Conservation (phyloP, 345 rosid genomes). For the Ceriops zippeliana region DNA sequence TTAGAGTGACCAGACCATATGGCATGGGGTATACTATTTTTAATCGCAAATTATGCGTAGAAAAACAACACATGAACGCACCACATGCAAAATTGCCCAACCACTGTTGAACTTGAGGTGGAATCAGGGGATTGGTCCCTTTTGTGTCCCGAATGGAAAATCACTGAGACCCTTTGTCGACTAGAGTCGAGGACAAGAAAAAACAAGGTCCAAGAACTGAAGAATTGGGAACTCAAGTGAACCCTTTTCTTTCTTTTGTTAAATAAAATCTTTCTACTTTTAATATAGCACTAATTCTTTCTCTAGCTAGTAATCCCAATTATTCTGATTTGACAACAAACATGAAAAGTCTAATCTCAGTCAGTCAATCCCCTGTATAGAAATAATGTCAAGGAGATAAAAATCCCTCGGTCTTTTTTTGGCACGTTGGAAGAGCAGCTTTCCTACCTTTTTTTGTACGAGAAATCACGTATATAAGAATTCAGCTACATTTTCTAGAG, state of each 20-base stretch:
- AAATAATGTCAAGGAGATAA: not conserved
- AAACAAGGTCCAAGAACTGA: not conserved
- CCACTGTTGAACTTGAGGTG: not conserved
- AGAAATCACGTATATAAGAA: not conserved
- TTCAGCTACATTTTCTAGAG: not conserved
- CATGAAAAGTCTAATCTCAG: not conserved
- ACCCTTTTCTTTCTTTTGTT: not conserved
- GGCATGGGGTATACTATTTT: too few relatives aligned
- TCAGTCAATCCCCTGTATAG: not conserved
- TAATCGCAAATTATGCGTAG: too few relatives aligned
- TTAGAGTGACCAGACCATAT: conserved; percentile 2
- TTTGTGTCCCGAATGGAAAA: not conserved
- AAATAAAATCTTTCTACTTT: not conserved
- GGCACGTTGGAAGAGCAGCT: not conserved
- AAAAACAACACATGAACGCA: not conserved
- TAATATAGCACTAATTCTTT: not conserved
- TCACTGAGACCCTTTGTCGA: not conserved
- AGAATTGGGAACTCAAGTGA: not conserved
- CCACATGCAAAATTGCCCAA: not conserved
- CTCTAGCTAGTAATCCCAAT: too few relatives aligned
- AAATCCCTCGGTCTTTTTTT: not conserved
- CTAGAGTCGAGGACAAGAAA: not conserved
- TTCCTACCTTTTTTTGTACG: not conserved
- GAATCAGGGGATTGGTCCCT: not conserved
- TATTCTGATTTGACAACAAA: too few relatives aligned